These are phyloP conservation scores for Lenzites betulinus DNA, from an alignment of 768 basidiomycete genomes.

Conservation along the genomic window DNA sequence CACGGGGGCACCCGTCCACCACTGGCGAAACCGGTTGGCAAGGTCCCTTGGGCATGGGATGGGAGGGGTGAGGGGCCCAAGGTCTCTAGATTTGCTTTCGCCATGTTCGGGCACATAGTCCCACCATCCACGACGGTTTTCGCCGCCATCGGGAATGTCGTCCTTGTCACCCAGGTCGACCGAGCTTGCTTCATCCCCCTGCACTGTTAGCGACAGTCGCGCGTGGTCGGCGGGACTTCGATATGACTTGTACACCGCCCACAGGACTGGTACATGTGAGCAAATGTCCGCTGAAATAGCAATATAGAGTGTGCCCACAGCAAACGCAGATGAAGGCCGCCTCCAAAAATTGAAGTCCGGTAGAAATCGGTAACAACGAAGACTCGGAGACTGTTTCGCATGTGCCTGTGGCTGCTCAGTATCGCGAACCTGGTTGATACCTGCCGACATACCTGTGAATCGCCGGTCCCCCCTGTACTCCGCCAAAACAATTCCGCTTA, in stretches of 20 bases:
- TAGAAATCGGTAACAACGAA: conserved; percentile 39
- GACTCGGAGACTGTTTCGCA: conserved; percentile 42
- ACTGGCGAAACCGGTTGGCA: conserved; percentile 9
- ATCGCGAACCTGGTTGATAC: neutral
- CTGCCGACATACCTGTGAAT: conserved; percentile 45
- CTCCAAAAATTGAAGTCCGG: conserved; percentile 53
- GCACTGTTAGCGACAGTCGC: conserved; percentile 53
- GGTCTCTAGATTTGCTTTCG: neutral
- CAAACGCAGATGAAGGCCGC: conserved; percentile 61
- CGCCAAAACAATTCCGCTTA: conserved; percentile 46
- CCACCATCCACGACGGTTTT: conserved; percentile 52
- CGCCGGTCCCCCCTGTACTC: conserved; percentile 42
- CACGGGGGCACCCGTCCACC: conserved; percentile 13
- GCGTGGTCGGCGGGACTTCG: conserved; percentile 53
- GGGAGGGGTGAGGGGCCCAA: neutral
- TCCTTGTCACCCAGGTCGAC: conserved; percentile 10
- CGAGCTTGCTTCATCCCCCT: conserved; percentile 39
- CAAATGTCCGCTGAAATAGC: neutral
- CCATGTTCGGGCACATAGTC: conserved; percentile 46
- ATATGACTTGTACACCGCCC: conserved; percentile 56
- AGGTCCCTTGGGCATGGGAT: neutral
- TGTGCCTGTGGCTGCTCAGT: conserved; percentile 39
- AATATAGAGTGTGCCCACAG: conserved; percentile 46
- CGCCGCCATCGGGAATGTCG: neutral
- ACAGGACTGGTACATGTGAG: conserved; percentile 44